A percentile compares a stretch with the other conserved stretches of the same genome.
Conservation (phyloP, 2,329 filamentous ascomycete genomes). For the Chrysosporium queenslandicum region DNA sequence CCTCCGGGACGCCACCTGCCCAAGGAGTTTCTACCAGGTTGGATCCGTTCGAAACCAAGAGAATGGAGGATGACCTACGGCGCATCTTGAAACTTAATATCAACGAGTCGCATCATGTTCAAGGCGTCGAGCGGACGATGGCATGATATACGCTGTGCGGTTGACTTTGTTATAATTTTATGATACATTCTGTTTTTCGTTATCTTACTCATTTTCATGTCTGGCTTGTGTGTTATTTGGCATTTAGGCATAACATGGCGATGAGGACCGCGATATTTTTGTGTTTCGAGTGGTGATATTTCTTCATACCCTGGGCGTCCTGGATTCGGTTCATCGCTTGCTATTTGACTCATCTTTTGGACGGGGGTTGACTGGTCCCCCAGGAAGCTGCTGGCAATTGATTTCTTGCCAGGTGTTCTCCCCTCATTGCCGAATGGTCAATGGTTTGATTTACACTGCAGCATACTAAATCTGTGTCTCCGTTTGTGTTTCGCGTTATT, state of each 20-base stretch:
- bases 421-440: neutral
- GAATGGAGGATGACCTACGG: conserved; percentile 41
- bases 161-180: neutral
- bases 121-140: conserved; percentile 28
- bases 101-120: conserved; percentile 23
- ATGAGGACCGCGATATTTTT: neutral
- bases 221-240: neutral
- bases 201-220: neutral
- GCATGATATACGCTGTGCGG: conserved; percentile 19
- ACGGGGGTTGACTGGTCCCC: conserved; percentile 4
- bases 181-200: conserved; percentile 4
- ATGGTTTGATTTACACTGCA: neutral
- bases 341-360: conserved; percentile 3
- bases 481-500: neutral
- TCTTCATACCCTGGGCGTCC: neutral
- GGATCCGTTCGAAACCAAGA: conserved; percentile 32
- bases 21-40: conserved; percentile 19
- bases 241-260: conserved; percentile 1
- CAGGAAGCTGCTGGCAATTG: neutral
- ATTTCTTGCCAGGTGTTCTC: neutral
- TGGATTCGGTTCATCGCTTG: neutral
- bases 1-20: conserved; percentile 21
- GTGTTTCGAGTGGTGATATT: neutral
- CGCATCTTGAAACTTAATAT: conserved; percentile 39
- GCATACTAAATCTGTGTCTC: neutral